Conservation (phyloP, 1,284 basidiomycete genomes). For the Inonotus obliquus region DNA sequence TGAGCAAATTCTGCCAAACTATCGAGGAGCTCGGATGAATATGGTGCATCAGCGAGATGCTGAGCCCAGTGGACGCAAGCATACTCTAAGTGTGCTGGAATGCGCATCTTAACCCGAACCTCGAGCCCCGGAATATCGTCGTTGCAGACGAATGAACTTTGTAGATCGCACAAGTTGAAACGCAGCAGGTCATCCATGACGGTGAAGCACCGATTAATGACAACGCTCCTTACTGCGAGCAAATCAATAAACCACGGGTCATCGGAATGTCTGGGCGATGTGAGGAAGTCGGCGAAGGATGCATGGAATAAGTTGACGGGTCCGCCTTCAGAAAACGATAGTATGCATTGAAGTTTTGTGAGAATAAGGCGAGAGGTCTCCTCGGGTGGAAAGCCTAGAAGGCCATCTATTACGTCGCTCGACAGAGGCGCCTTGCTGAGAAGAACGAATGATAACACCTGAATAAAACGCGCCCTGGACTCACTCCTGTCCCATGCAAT, state of each 20-base stretch:
- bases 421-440: not conserved
- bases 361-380: not conserved
- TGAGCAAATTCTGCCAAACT: slow-evolving; percentile 18
- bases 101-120: not conserved
- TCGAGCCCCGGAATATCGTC: not conserved
- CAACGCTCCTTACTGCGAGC: not conserved
- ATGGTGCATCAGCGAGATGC: slow-evolving; percentile 1
- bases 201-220: not conserved
- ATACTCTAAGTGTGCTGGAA: not conserved
- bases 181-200: not conserved
- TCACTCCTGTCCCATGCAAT: not conserved
- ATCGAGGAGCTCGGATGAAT: not conserved
- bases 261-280: not conserved
- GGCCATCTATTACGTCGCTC: not conserved
- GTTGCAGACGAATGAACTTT: not conserved
- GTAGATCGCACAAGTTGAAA: slow-evolving; percentile 4
- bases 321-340: not conserved
- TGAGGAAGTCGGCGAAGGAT: slow-evolving; percentile 3
- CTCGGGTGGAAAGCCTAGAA: not conserved
- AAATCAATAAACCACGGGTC: not conserved
- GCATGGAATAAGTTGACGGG: slow-evolving; percentile 1
- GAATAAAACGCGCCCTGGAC: not conserved
- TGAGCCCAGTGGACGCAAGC: slow-evolving; percentile 2
- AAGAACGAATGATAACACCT: not conserved
- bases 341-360: not conserved